Percentiles rank a stretch among this genome's conserved stretches.
Evolutionary conservation across 192 early-diverging fungal genomes (phyloP).

Genomic region (Pilaira anomala): DNA sequence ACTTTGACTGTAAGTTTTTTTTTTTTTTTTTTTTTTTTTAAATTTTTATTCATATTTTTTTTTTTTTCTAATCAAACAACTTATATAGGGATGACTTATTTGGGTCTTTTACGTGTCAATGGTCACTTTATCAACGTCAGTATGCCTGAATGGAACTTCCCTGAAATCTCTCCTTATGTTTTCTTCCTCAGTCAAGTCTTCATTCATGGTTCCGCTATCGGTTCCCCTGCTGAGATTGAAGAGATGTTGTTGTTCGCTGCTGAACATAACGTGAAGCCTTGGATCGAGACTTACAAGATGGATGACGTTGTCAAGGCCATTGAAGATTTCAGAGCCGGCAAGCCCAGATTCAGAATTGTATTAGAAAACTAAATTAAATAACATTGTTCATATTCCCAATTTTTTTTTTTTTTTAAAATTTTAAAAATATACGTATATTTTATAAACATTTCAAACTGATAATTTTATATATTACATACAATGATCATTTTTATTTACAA

Average conservation of each 20-base stretch:
- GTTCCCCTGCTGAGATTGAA: conserved; percentile 44
- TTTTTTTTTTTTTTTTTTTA: too few relatives aligned
- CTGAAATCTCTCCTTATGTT: not conserved
- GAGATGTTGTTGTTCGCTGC: conserved; percentile 58
- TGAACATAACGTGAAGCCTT: conserved; percentile 50
- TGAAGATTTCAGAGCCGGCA: conserved; percentile 53
- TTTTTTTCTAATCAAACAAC: not conserved
- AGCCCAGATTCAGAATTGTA: conserved; percentile 67
- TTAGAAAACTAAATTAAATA: conserved; percentile 56
- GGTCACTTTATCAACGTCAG: conserved; percentile 62
- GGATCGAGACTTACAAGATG: conserved; percentile 56
- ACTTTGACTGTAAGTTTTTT: conserved; percentile 11
- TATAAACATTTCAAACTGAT: too few relatives aligned
- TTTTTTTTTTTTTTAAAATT: too few relatives aligned
- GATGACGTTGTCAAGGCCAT: conserved; percentile 59
- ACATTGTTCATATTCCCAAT: not conserved
- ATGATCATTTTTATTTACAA: too few relatives aligned
- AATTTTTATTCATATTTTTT: too few relatives aligned
- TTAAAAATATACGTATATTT: too few relatives aligned
- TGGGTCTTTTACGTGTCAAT: conserved; percentile 14
- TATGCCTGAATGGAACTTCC: conserved; percentile 45
- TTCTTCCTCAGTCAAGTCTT: conserved; percentile 29
- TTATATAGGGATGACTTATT: not conserved
- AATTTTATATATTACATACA: too few relatives aligned
- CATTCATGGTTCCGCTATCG: conserved; percentile 55